Percentiles rank a stretch among this genome's conserved stretches.
Conservation (phyloP, 1,284 basidiomycete species). For the Apiotrichum brassicae region DNA sequence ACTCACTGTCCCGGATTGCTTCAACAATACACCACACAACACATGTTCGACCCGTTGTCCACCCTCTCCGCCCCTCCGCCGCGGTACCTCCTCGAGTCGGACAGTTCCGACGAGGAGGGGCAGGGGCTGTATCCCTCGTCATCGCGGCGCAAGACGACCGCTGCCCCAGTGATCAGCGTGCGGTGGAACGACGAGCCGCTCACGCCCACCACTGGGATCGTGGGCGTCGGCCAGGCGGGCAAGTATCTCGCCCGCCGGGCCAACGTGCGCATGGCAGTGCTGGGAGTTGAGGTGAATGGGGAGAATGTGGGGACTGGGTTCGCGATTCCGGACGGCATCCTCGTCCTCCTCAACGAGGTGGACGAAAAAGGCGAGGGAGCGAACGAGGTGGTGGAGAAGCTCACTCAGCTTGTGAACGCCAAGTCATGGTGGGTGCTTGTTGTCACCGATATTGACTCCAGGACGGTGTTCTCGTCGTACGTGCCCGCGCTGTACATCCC, state of each 20-base stretch:
- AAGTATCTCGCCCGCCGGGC: slow-evolving; percentile 22
- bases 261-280: slow-evolving; percentile 4
- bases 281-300: slow-evolving; percentile 14
- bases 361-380: slow-evolving; percentile 9
- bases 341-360: slow-evolving; percentile 13
- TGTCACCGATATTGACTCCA: neutral
- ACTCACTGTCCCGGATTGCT: neutral
- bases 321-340: slow-evolving; percentile 3
- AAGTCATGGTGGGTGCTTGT: slow-evolving; percentile 6
- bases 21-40: neutral
- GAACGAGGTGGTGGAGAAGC: slow-evolving; percentile 1
- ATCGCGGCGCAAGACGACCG: neutral
- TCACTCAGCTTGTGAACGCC: slow-evolving; percentile 1
- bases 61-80: slow-evolving; percentile 33
- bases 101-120: slow-evolving; percentile 44
- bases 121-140: slow-evolving; percentile 27
- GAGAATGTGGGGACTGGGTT: slow-evolving; percentile 13
- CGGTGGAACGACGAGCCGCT: neutral
- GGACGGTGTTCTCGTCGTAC: slow-evolving; percentile 36
- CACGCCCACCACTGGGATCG: slow-evolving; percentile 2
- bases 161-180: neutral
- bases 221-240: slow-evolving; percentile 35
- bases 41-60: slow-evolving; percentile 39
- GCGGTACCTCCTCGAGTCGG: slow-evolving; percentile 43
- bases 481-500: slow-evolving; percentile 40